These are phyloP conservation scores for Russula virescens DNA, from an alignment of 768 basidiomycete species.

Conservation along the genomic window DNA sequence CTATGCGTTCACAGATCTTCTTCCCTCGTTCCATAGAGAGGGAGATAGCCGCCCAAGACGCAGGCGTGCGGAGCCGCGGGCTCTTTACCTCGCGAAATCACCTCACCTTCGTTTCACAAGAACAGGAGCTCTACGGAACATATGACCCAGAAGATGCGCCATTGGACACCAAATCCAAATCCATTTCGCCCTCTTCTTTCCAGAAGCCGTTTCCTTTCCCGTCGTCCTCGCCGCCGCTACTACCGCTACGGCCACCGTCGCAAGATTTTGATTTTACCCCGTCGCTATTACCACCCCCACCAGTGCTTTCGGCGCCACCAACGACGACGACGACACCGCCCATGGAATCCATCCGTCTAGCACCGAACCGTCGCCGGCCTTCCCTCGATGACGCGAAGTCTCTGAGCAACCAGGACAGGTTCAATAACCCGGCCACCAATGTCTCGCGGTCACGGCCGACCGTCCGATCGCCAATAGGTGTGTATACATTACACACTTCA, in stretches of 20 bases:
- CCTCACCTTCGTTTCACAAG: conserved; percentile 18
- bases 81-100: conserved; percentile 12
- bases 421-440: conserved; percentile 9
- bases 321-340: background rate
- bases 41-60: conserved; percentile 18
- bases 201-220: background rate
- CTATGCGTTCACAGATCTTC: conserved; percentile 15
- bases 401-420: background rate
- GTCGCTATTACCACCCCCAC: too few species aligned
- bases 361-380: conserved; percentile 20
- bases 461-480: conserved; percentile 16
- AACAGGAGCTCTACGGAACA: conserved; percentile 22
- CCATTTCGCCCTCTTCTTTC: background rate
- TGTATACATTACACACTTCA: too few species aligned
- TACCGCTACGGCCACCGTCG: background rate
- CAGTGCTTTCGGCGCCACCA: background rate
- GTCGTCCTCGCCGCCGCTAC: background rate
- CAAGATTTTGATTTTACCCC: too few species aligned
- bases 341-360: conserved; percentile 5
- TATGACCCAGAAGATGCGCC: conserved; percentile 10
- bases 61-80: conserved; percentile 6
- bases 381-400: background rate
- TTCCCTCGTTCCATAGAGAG: conserved; percentile 24
- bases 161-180: conserved; percentile 7
- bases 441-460: background rate